Evolutionary conservation across 2,329 filamentous ascomycete species (phyloP).

Genomic region (Endoconidiophora laricicola): DNA sequence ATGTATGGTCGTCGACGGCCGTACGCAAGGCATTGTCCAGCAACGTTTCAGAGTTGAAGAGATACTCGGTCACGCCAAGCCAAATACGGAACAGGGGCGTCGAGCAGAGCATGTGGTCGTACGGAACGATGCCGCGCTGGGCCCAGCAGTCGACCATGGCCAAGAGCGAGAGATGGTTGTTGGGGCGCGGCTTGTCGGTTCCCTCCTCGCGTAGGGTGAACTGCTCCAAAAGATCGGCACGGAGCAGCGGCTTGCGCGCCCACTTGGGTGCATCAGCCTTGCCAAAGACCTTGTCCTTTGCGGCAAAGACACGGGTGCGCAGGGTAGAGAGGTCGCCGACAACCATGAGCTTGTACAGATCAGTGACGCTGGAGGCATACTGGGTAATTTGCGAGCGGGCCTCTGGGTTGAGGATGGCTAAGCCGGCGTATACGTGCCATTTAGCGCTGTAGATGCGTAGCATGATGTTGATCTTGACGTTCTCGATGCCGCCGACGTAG

Average conservation of each 20-base stretch:
- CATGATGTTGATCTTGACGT: conserved; percentile 97
- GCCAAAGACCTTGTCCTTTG: conserved; percentile 55
- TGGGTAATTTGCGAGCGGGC: conserved; percentile 85
- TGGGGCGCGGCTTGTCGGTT: conserved; percentile 50
- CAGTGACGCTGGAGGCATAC: conserved; percentile 82
- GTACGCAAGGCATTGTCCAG: conserved; percentile 75
- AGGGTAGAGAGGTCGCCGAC: conserved; percentile 65
- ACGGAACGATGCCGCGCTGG: conserved; percentile 79
- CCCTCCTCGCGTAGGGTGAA: conserved; percentile 59
- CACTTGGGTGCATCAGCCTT: conserved; percentile 48
- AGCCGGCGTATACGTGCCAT: conserved; percentile 97
- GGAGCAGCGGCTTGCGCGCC: conserved; percentile 50
- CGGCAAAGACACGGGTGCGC: conserved; percentile 46
- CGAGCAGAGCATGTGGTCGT: conserved; percentile 99
- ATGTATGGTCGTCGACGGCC: conserved; percentile 76
- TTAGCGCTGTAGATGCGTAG: conserved; percentile 96
- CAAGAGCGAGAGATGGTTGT: conserved; percentile 84
- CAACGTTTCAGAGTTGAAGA: conserved; percentile 69
- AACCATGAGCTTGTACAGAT: conserved; percentile 93
- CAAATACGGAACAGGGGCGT: conserved; percentile 94
- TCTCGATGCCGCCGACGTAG: conserved; percentile 93
- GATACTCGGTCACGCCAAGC: conserved; percentile 90
- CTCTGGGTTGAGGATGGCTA: conserved; percentile 90
- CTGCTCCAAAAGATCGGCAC: conserved; percentile 72
- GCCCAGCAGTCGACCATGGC: conserved; percentile 99